Evolutionary conservation across 495 filamentous ascomycete species (phyloP), one percentile per base, ranked within the genome.

Genomic region (Penicilliopsis zonata): DNA sequence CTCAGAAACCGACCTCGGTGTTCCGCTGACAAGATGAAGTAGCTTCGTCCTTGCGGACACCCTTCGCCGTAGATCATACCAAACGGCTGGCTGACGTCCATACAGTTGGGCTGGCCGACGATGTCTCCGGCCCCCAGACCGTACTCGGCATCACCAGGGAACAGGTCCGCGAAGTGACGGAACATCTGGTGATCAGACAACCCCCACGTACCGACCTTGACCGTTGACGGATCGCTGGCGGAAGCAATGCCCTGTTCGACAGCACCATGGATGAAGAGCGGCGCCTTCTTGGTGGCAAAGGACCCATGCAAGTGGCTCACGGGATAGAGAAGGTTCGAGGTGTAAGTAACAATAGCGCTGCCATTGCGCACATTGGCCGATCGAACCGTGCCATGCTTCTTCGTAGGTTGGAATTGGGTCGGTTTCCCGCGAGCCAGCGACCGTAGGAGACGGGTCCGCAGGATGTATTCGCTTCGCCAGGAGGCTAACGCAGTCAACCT

Each of bases 401-500:
- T 63, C 40, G 46, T 57, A 32, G 61, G 69, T 43, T 64, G 69
- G 51, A 55, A 68, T 45, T 65, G 69, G 37, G 64, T 67, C 34
- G 74, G 77, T 55, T 79, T 93, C 57, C 86, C 87, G 32, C 83
- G 72, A 19, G 63, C 67, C 33, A 95, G 61, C 30, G 82, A 87
- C 23, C 84, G 72, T 24, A 95, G 63, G 36, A 94, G 64, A 27
- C 80, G 72, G n/a, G 85, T 95, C 15, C 87, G 69, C 18, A 90
- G 52, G 24, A 94, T 80, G 47, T 94, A 95, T 49, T 95, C 87
- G 50, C 82, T 92, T 18, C 86, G 73, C 87, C 87, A 95, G 1
- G 86, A 86, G 13, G 82, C 78, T 26, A 82, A 59, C 9, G 75
- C 67, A 18, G 81, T 87, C 23, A 95, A 64, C 31, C 85, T 69